Conservation (phyloP, 1,139 yeast species). For the Hyphopichia buzzinii region DNA sequence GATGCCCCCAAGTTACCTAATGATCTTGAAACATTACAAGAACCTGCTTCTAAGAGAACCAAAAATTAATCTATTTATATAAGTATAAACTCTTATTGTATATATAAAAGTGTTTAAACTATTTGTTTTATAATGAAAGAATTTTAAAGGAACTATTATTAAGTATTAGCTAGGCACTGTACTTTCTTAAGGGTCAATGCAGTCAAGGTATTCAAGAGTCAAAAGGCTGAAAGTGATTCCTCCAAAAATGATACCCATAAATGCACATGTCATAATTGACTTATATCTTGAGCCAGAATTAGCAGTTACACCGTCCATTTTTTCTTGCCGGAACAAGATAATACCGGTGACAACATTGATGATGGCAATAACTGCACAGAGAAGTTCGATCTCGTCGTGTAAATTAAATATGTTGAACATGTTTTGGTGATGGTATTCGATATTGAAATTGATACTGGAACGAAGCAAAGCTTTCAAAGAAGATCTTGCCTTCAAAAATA, state of each 20-base stretch:
- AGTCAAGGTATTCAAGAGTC: neutral
- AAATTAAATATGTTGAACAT: neutral
- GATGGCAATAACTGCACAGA: conserved; percentile 20
- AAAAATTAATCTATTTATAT: conserved; percentile 10
- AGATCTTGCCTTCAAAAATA: too few species aligned
- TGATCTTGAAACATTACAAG: conserved; percentile 20
- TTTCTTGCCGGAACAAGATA: conserved; percentile 18
- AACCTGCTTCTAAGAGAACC: conserved; percentile 10
- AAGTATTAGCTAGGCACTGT: neutral
- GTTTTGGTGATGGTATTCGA: neutral
- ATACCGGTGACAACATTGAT: conserved; percentile 20
- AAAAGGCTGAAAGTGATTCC: conserved; percentile 15
- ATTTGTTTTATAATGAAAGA: neutral
- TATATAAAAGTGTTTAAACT: too few species aligned
- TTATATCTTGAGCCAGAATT: conserved; percentile 21
- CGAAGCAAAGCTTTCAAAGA: too few species aligned
- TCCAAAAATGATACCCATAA: conserved; percentile 23
- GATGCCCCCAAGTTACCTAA: conserved; percentile 10
- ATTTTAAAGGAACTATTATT: neutral
- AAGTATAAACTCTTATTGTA: conserved; percentile 7
- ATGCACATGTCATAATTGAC: conserved; percentile 21
- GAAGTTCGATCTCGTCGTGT: conserved; percentile 11
- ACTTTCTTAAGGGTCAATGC: too few species aligned
- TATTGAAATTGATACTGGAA: too few species aligned
- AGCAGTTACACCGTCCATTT: conserved; percentile 14